A percentile compares a stretch with the other conserved stretches of the same genome.
These are phyloP conservation scores for Rhynchosporium secalis DNA, from an alignment of 2,329 filamentous ascomycete species.

Conservation along the genomic window DNA sequence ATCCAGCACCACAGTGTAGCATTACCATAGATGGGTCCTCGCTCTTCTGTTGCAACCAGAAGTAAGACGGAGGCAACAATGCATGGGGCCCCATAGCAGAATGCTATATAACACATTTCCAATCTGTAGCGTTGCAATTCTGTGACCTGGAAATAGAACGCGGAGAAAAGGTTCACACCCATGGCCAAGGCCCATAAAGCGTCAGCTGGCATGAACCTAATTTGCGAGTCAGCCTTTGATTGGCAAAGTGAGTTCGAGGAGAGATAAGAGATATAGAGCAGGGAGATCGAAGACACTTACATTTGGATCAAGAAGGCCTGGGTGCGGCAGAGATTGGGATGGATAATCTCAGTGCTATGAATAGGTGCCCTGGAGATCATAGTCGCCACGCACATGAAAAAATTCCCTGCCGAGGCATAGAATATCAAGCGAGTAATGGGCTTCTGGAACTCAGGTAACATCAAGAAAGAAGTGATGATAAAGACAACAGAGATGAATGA, in stretches of 20 bases:
- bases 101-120: constrained; percentile 68
- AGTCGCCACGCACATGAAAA: constrained; percentile 75
- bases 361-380: constrained; percentile 68
- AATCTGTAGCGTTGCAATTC: constrained; percentile 62
- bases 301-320: constrained; percentile 82
- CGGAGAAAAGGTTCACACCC: constrained; percentile 81
- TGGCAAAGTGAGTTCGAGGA: background rate
- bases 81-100: constrained; percentile 73
- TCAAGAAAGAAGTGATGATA: constrained; percentile 67
- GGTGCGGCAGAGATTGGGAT: constrained; percentile 55
- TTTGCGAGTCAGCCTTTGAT: background rate
- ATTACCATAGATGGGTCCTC: constrained; percentile 68
- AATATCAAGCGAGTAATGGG: constrained; percentile 87
- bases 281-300: constrained; percentile 50
- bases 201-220: constrained; percentile 76
- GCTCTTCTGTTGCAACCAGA: constrained; percentile 55
- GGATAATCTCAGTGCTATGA: constrained; percentile 10
- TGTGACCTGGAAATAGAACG: constrained; percentile 74
- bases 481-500: constrained; percentile 71
- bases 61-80: constrained; percentile 67
- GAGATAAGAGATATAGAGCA: background rate
- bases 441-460: constrained; percentile 66
- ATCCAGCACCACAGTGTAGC: constrained; percentile 85
- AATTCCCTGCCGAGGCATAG: constrained; percentile 79
- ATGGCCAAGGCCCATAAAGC: constrained; percentile 77